These are phyloP conservation scores for Candida sp. DNA, from an alignment of 1,139 yeast species.

Conservation along the genomic window DNA sequence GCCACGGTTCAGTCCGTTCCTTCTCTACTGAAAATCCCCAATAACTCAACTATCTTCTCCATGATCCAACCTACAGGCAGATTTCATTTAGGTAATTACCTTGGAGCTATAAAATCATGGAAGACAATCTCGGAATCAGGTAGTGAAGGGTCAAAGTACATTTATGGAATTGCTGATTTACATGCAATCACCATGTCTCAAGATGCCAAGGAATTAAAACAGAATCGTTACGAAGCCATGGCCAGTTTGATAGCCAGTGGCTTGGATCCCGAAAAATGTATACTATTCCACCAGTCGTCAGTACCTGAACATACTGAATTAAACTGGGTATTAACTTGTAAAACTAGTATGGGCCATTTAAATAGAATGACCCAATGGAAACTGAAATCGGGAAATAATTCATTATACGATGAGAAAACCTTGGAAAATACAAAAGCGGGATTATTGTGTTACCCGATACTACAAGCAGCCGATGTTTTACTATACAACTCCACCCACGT, in stretches of 20 bases:
- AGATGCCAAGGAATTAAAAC: slow-evolving; percentile 45
- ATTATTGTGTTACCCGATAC: slow-evolving; percentile 81
- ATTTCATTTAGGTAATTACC: slow-evolving; percentile 88
- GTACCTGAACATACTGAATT: slow-evolving; percentile 83
- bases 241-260: slow-evolving; percentile 89
- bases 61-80: slow-evolving; percentile 93
- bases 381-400: slow-evolving; percentile 50
- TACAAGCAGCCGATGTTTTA: slow-evolving; percentile 92
- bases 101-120: slow-evolving; percentile 91
- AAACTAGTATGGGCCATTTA: slow-evolving; percentile 80
- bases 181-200: slow-evolving; percentile 87
- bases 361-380: slow-evolving; percentile 99
- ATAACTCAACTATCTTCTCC: slow-evolving; percentile 38
- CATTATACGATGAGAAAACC: slow-evolving; percentile 43
- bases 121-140: slow-evolving; percentile 52
- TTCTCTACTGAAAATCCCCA: slow-evolving; percentile 6
- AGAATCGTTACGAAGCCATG: slow-evolving; percentile 67
- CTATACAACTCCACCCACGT: slow-evolving; percentile 83
- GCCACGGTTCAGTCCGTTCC: slow-evolving; percentile 3
- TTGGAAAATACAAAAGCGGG: slow-evolving; percentile 68
- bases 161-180: slow-evolving; percentile 86
- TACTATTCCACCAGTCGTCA: slow-evolving; percentile 73
- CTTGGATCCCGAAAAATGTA: slow-evolving; percentile 67
- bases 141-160: slow-evolving; percentile 34
- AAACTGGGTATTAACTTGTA: slow-evolving; percentile 78